These are phyloP conservation scores for Myxozyma vanderwaltii DNA, from an alignment of 805 yeast species.

Conservation along the genomic window DNA sequence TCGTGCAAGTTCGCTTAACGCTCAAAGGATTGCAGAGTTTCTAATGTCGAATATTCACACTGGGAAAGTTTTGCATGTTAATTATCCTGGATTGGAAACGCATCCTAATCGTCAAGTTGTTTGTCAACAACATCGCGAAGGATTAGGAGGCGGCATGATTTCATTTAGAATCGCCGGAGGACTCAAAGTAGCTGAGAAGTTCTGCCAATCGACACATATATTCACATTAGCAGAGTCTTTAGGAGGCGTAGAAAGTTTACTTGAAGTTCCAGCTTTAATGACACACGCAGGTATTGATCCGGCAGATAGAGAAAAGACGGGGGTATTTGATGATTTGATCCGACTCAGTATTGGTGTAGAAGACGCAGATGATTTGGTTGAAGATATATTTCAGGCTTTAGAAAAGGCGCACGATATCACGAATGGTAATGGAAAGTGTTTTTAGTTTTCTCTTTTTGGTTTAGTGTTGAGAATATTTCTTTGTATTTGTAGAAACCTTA, in stretches of 20 bases:
- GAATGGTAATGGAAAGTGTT: neutral
- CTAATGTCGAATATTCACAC: conserved; percentile 47
- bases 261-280: conserved; percentile 89
- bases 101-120: conserved; percentile 57
- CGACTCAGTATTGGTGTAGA: conserved; percentile 88
- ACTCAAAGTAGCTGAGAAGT: conserved; percentile 69
- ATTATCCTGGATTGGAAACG: conserved; percentile 78
- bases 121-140: conserved; percentile 73
- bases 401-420: conserved; percentile 28
- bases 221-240: conserved; percentile 88
- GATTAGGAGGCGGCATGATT: conserved; percentile 89
- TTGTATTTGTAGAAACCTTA: neutral
- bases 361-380: conserved; percentile 73
- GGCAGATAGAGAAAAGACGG: conserved; percentile 69
- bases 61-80: conserved; percentile 62
- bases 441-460: neutral
- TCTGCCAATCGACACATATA: conserved; percentile 71
- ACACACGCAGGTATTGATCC: conserved; percentile 89
- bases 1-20: conserved; percentile 65
- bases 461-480: too few species aligned
- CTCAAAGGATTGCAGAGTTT: conserved; percentile 68
- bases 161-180: conserved; percentile 86
- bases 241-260: conserved; percentile 84
- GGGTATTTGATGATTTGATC: conserved; percentile 78
- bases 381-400: conserved; percentile 72